These are phyloP conservation scores for Globisporangium iwayamae DNA, from an alignment of 352 stramenopile species.

Conservation along the genomic window DNA sequence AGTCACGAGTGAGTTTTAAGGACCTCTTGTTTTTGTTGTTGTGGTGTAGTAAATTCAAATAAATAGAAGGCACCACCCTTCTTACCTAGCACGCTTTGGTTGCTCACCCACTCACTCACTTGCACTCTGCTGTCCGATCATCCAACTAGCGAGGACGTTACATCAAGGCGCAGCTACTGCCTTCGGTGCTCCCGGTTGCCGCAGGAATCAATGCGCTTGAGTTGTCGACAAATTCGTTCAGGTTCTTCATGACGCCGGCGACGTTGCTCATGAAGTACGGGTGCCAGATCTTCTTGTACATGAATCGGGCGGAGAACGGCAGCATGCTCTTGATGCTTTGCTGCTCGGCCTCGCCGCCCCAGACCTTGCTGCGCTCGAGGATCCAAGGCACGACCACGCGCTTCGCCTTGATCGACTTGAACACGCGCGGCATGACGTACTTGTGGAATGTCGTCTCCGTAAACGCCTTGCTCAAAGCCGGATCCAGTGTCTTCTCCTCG, in stretches of 20 bases:
- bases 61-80: conserved; percentile 11
- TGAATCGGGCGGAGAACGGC: conserved; percentile 70
- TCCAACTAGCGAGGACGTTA: background rate
- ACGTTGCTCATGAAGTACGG: conserved; percentile 83
- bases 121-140: background rate
- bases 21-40: background rate
- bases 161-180: too few relatives aligned
- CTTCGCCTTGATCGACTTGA: conserved; percentile 72
- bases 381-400: conserved; percentile 84
- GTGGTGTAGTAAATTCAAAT: conserved; percentile 12
- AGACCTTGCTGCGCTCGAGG: conserved; percentile 81
- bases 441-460: conserved; percentile 67
- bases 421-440: conserved; percentile 75
- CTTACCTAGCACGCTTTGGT: background rate
- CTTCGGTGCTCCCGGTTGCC: background rate
- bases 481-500: conserved; percentile 63
- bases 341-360: conserved; percentile 72
- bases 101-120: conserved; percentile 9
- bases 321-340: conserved; percentile 63
- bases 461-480: conserved; percentile 60
- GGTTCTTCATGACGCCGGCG: conserved; percentile 71
- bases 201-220: conserved; percentile 3
- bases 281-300: conserved; percentile 83
- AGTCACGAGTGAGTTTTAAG: background rate
- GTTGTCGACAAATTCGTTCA: conserved; percentile 61